These are phyloP conservation scores for Sordariomycetes sp. DNA, from an alignment of 2,329 filamentous ascomycete species.

Conservation along the genomic window DNA sequence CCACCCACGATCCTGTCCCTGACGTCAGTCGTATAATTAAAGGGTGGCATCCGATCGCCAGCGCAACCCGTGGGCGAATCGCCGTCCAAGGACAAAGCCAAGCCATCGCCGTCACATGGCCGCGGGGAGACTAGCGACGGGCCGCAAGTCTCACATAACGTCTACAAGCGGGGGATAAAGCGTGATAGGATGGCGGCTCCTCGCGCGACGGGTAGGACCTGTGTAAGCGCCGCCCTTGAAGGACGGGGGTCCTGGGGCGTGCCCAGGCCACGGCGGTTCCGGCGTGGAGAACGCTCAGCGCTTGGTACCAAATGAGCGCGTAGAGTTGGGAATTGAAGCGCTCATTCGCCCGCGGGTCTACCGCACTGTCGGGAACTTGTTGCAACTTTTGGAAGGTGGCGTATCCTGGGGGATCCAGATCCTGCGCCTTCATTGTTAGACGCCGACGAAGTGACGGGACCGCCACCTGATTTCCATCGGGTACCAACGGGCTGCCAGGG, in stretches of 20 bases:
- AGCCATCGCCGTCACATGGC: neutral
- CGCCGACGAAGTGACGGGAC: neutral
- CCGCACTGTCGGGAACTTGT: neutral
- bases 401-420: neutral
- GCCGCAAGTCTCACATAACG: neutral
- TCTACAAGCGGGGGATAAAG: neutral
- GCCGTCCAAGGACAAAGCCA: neutral
- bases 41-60: neutral
- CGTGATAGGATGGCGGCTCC: neutral
- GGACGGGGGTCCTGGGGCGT: neutral
- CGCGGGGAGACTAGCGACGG: neutral
- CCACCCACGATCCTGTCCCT: neutral
- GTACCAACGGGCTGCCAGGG: no score
- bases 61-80: neutral
- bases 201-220: neutral
- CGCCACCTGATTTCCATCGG: neutral
- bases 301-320: neutral
- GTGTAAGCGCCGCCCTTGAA: neutral
- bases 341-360: neutral
- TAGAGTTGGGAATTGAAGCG: neutral
- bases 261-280: neutral
- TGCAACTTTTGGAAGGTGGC: neutral
- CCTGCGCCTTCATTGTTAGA: neutral
- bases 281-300: neutral
- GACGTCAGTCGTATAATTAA: neutral